phyloP scores from a whole-genome alignment of 495 filamentous ascomycete genomes.

The Hypomontagnella monticulosa region DNA sequence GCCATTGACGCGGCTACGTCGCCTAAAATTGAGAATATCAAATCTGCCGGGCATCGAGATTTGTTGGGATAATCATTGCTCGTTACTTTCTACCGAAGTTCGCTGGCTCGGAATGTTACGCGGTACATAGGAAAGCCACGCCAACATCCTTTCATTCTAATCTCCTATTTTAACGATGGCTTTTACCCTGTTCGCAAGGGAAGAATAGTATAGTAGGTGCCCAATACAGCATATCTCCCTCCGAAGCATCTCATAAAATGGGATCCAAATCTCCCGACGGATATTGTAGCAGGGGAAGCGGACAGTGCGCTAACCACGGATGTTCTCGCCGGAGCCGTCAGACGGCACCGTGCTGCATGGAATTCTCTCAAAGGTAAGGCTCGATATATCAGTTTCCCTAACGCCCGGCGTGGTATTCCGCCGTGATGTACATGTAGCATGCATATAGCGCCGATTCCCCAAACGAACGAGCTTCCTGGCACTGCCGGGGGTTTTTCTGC shows the following conservation, averaged over 20 bases:
- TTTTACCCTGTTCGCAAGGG: too few species aligned
- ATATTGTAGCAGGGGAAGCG: too few species aligned
- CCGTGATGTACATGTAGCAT: conserved; percentile 24
- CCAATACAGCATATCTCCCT: too few species aligned
- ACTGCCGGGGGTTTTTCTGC: conserved; percentile 21
- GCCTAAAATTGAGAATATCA: conserved; percentile 14
- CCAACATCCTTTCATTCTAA: background rate
- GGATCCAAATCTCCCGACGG: too few species aligned
- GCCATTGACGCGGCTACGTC: conserved; percentile 22
- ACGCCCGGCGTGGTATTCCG: conserved; percentile 21
- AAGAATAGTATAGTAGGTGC: too few species aligned
- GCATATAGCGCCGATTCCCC: conserved; percentile 16
- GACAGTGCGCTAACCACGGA: too few species aligned
- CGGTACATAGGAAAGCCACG: background rate
- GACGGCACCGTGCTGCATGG: too few species aligned
- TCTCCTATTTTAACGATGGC: too few species aligned
- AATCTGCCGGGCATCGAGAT: background rate
- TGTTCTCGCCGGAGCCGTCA: too few species aligned
- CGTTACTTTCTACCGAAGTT: conserved; percentile 1
- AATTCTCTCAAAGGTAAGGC: background rate
- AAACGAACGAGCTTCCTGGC: conserved; percentile 5
- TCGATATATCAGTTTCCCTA: conserved; percentile 1
- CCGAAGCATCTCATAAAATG: too few species aligned
- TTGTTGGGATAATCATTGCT: background rate
- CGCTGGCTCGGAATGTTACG: background rate